A percentile compares a stretch with the other conserved stretches of the same genome.
Conservation (phyloP, 2,329 filamentous ascomycete species). For the Fusarium armeniacum region DNA sequence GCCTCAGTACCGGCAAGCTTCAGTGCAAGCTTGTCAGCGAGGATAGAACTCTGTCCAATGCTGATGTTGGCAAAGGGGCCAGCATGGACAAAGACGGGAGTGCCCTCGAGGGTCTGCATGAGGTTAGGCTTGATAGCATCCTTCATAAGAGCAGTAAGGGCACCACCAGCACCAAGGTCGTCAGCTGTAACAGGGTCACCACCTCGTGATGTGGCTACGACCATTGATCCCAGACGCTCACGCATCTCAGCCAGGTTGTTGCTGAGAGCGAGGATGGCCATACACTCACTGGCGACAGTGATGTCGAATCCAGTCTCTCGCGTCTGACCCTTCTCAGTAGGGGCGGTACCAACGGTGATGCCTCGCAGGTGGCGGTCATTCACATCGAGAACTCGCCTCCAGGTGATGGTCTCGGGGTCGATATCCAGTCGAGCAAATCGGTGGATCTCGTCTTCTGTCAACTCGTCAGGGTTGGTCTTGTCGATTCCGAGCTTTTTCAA, state of each 20-base stretch:
- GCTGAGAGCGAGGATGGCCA: constrained; percentile 96
- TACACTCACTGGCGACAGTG: constrained; percentile 96
- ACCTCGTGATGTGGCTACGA: constrained; percentile 85
- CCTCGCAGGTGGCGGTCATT: constrained; percentile 95
- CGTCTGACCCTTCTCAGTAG: constrained; percentile 90
- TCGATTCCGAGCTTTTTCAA: constrained; percentile 96
- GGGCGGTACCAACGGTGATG: constrained; percentile 87
- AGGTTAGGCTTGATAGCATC: constrained; percentile 99
- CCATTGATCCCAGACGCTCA: constrained; percentile 94
- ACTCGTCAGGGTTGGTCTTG: constrained; percentile 91
- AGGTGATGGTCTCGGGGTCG: constrained; percentile 96
- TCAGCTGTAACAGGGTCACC: constrained; percentile 97
- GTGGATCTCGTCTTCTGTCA: constrained; percentile 89
- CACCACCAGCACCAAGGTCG: constrained; percentile 92
- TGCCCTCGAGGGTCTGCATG: constrained; percentile 98
- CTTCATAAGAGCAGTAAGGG: constrained; percentile 93
- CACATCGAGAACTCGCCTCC: constrained; percentile 95
- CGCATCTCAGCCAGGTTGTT: constrained; percentile 90
- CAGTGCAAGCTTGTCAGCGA: constrained; percentile 94
- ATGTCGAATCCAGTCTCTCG: constrained; percentile 97
- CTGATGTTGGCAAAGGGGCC: constrained; percentile 98
- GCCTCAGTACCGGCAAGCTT: constrained; percentile 96
- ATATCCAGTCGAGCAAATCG: constrained; percentile 96
- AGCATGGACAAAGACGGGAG: constrained; percentile 96
- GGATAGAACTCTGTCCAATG: constrained; percentile 94